A percentile compares a stretch with the other conserved stretches of the same genome.
These are phyloP conservation scores for Dothidotthia symphoricarpi DNA, from an alignment of 2,329 filamentous ascomycete species.

Conservation along the genomic window DNA sequence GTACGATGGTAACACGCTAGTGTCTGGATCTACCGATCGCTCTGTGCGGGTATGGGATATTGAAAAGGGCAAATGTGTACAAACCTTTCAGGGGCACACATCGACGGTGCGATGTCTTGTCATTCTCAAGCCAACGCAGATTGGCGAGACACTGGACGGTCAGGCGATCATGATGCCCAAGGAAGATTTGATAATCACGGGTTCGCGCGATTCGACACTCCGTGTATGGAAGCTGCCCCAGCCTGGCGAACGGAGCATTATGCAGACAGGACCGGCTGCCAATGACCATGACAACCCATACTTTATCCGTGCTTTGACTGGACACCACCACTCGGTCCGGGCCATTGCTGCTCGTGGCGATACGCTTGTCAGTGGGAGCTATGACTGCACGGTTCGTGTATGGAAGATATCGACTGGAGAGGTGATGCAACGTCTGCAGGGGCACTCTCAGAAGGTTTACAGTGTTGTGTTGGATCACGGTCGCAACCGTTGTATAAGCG, in stretches of 20 bases:
- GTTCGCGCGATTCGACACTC: conserved; percentile 89
- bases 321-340: conserved; percentile 90
- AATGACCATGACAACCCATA: conserved; percentile 84
- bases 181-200: conserved; percentile 94
- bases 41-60: conserved; percentile 99
- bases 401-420: conserved; percentile 98
- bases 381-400: conserved; percentile 90
- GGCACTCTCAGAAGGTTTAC: conserved; percentile 92
- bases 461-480: conserved; percentile 91
- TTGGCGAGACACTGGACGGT: conserved; percentile 69
- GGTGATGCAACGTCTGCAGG: conserved; percentile 75
- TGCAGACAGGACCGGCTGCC: conserved; percentile 72
- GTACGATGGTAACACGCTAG: conserved; percentile 90
- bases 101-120: conserved; percentile 95
- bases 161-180: conserved; percentile 84
- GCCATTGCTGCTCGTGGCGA: conserved; percentile 94
- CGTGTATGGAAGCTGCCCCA: conserved; percentile 92
- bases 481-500: conserved; percentile 93
- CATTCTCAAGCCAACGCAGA: conserved; percentile 83
- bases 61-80: conserved; percentile 84
- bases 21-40: conserved; percentile 93
- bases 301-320: conserved; percentile 81
- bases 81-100: conserved; percentile 96
- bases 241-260: conserved; percentile 71
- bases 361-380: conserved; percentile 94